phyloP scores from a whole-genome alignment of 192 early-diverging fungal genomes.

The Coemansia sp. region DNA sequence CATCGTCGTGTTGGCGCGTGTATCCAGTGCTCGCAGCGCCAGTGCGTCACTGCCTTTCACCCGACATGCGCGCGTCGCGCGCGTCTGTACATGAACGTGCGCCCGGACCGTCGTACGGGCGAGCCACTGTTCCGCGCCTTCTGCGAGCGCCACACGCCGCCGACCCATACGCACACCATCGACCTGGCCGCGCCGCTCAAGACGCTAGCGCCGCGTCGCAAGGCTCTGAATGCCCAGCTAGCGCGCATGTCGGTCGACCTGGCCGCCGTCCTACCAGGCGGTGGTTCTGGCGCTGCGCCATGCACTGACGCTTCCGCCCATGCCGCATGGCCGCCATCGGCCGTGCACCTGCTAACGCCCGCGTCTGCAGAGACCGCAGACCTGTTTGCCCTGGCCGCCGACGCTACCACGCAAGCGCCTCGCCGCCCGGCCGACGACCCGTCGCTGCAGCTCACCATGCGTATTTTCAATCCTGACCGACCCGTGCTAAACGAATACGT shows the following conservation, averaged over 20 bases:
- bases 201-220: constrained; percentile 9
- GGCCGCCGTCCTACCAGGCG: constrained; percentile 8
- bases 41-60: constrained; percentile 91
- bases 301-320: neutral
- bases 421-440: constrained; percentile 8
- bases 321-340: constrained; percentile 5
- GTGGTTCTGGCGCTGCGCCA: neutral
- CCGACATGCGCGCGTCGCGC: constrained; percentile 88
- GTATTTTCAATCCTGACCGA: constrained; percentile 30
- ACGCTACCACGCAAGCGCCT: neutral
- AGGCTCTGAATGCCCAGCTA: constrained; percentile 6
- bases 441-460: constrained; percentile 46
- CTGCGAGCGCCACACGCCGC: constrained; percentile 91
- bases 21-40: constrained; percentile 91
- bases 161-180: constrained; percentile 30
- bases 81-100: constrained; percentile 82
- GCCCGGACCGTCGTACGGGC: constrained; percentile 53
- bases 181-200: constrained; percentile 33
- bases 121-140: constrained; percentile 69
- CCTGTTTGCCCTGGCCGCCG: constrained; percentile 5
- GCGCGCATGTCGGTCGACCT: constrained; percentile 23
- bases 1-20: constrained; percentile 77
- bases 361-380: constrained; percentile 5
- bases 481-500: constrained; percentile 44
- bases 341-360: constrained; percentile 3